Base-by-base conservation (phyloP, 2,329 filamentous ascomycete species). In the Penicillium vulpinum region DNA sequence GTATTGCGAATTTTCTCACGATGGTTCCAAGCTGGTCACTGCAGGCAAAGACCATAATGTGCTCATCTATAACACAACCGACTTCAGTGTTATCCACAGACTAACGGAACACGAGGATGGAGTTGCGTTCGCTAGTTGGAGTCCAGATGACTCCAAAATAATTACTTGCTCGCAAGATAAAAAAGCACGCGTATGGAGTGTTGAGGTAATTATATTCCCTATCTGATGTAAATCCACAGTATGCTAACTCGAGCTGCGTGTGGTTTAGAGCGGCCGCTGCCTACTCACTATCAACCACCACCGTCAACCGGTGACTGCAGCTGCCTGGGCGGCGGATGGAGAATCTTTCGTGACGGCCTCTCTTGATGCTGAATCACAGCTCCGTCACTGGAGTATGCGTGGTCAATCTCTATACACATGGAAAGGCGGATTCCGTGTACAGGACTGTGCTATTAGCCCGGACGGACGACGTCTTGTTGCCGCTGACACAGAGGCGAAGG, bases 1-100 rank as follows among this genome's bases (percentile, higher is more conserved):
- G 92, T 90, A 91, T 68, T 81, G 97, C 11, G 84, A 88, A 50
- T 99, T 96, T 73, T 97, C 93, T 5, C 88, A 96, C 60, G 88
- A 96, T 67, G 94, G 94, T 16, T 85, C 82, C 22, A 89, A 85
- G 66, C 77, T 99, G 55, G 94, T 92, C 2, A 93, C 90, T 35
- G 90, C 91, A 57, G 91, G 93, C 48, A 85, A 85, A 65, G 89
- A 91, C 60, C 85, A 85, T 28, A 81, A 83, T 8, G 88, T 96
- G 46, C 82, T 91, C 53, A 89, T 99, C 56, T 97, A 94, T 78
- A 88, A 95, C 54, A 88, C 90, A 0, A 79, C 79, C 2, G 84
- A 83, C 0, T 96, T 92, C 70, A 77, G 83, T 16, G 77, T 89
- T 8, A 67, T 89, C 4, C 82, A 86, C 54, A 81, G 75, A 44